Base-by-base conservation (phyloP, 164 flowering plant genomes). In the Amborella trichopoda region DNA sequence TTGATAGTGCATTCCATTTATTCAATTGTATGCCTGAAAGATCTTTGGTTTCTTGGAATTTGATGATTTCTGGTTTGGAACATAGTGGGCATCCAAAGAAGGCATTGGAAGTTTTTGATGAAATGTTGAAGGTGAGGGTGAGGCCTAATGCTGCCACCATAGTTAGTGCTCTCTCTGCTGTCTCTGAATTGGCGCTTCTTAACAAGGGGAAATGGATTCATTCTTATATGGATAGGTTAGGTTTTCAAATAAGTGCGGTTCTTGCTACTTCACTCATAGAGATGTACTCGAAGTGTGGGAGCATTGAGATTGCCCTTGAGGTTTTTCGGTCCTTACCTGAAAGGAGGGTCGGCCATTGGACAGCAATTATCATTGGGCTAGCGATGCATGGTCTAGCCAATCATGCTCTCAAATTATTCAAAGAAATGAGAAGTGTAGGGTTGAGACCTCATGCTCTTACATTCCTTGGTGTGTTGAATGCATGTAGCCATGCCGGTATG, bases 281-380 rank as follows among this genome's bases (percentile, higher is more conserved):
- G 24, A 53, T 53, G 57, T 53, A 53, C 43, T 53, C 43, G 13
- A 53, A 53, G 57, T 53, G 57, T 12, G 57, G 57, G 16, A 16
- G 26, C 45, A 34, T 53, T 30, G 57, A 53, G 33, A 44, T 44
- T 36, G 57, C 57, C 19, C 21, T 20, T 13, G 43, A 25, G 17
- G 26, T 46, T 23, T 53, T 45, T 24, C 17, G 33, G 8, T 8
- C 34, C 25, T 24, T 53, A 19, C 20, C 43, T 2, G 25, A 23
- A 19, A 53, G 45, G 27, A 34, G 25, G 16, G 36, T 34, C 11
- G 43, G 45, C 20, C 57, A 53, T 37, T 53, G 57, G 57, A 53
- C 44, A 26, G 44, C 57, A 17, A 53, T 53, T 30, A 44, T 53
- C 34, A 25, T 44, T 11, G 57, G 57, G 10, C 50, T 43, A 44